Evolutionary conservation across 495 filamentous ascomycete species (phyloP).

Genomic region (Rusavskia elegans): DNA sequence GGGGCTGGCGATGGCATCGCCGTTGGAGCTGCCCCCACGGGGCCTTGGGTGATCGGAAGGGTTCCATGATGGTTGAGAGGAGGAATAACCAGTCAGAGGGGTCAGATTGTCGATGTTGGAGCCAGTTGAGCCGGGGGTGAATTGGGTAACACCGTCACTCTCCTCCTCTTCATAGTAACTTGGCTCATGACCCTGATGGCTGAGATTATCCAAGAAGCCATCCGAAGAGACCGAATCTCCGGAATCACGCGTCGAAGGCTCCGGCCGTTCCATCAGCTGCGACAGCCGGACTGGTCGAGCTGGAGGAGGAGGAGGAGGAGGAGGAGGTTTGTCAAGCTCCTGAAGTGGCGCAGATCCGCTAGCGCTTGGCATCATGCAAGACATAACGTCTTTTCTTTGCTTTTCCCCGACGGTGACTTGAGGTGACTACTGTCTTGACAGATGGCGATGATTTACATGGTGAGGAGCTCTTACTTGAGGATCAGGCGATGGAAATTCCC

Average conservation of each 20-base stretch:
- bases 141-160: slow-evolving; percentile 23
- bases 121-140: slow-evolving; percentile 20
- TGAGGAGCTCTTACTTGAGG: no score
- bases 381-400: no score
- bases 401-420: no score
- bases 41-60: slow-evolving; percentile 12
- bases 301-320: background rate
- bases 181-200: slow-evolving; percentile 29
- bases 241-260: slow-evolving; percentile 38
- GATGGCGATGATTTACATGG: no score
- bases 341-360: background rate
- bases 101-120: slow-evolving; percentile 13
- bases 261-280: slow-evolving; percentile 37
- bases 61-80: slow-evolving; percentile 13
- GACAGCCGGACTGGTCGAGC: background rate
- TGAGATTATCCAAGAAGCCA: slow-evolving; percentile 30
- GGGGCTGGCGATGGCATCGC: slow-evolving; percentile 12
- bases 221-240: slow-evolving; percentile 49
- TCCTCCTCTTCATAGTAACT: slow-evolving; percentile 24
- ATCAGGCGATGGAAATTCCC: no score
- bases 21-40: slow-evolving; percentile 12
- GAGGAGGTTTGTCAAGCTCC: background rate
- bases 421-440: no score
- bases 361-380: no score
- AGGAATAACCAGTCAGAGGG: slow-evolving; percentile 16